Conservation (phyloP, 208 protist species). For the Porcisia deanei region DNA sequence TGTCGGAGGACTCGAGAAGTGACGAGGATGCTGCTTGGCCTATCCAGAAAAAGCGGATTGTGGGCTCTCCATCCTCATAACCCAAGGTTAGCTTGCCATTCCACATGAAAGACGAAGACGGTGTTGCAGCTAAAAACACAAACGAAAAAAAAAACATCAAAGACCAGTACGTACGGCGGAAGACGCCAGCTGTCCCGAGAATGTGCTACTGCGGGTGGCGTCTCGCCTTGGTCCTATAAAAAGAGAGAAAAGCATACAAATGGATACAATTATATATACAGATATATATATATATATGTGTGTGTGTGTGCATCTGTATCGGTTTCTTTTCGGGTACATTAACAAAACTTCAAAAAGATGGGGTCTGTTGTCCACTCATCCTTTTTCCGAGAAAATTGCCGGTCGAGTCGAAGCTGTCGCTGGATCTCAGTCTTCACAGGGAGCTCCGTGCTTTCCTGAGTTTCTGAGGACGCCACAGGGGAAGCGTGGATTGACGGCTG, state of each 20-base stretch:
- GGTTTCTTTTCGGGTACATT: neutral
- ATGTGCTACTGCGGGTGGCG: no score
- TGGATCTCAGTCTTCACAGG: slow-evolving; percentile 3
- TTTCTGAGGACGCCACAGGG: neutral
- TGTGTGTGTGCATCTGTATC: neutral
- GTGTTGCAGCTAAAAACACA: no score
- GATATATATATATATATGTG: no score
- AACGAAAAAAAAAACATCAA: slow-evolving; percentile 2
- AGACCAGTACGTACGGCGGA: neutral
- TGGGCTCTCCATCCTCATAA: no score
- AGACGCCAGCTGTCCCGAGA: neutral
- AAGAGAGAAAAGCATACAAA: neutral
- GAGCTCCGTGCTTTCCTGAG: neutral
- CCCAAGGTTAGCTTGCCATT: no score
- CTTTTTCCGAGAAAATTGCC: neutral
- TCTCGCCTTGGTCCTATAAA: neutral
- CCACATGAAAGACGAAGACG: no score
- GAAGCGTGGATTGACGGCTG: neutral
- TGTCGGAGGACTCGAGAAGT: no score
- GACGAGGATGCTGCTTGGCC: no score
- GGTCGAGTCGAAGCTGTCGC: slow-evolving; percentile 10
- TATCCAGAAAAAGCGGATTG: no score
- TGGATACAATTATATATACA: no score
- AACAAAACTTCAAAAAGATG: neutral
- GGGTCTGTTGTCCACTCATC: neutral